Conservation (phyloP, 2,329 filamentous ascomycete genomes). For the Fusarium praegraminearum region DNA sequence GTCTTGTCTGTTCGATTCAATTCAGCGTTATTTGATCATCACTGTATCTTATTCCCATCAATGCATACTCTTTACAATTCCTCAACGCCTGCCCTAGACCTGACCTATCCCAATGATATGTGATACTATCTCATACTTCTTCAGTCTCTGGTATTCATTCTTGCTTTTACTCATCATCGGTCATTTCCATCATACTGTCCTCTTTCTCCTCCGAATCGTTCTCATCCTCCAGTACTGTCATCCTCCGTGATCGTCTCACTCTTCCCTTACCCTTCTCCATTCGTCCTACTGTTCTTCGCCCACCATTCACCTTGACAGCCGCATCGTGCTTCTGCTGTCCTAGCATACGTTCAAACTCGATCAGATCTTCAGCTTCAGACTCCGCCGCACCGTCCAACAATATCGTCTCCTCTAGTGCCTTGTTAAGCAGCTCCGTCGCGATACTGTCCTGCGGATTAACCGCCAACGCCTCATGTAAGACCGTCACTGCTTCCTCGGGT, state of each 20-base stretch:
- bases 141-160: not conserved
- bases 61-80: slow-evolving; percentile 18
- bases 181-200: slow-evolving; percentile 67
- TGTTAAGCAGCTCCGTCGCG: slow-evolving; percentile 80
- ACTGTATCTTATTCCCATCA: not conserved
- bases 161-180: slow-evolving; percentile 61
- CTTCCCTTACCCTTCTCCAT: slow-evolving; percentile 62
- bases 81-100: slow-evolving; percentile 30
- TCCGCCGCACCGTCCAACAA: slow-evolving; percentile 58
- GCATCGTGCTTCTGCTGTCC: slow-evolving; percentile 61
- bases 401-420: slow-evolving; percentile 74
- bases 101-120: slow-evolving; percentile 25
- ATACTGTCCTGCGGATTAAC: slow-evolving; percentile 84
- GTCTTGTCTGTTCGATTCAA: not conserved
- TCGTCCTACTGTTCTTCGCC: slow-evolving; percentile 38
- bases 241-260: slow-evolving; percentile 51
- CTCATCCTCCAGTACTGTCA: slow-evolving; percentile 51
- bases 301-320: slow-evolving; percentile 53
- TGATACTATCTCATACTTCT: slow-evolving; percentile 15
- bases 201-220: slow-evolving; percentile 55
- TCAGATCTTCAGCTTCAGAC: slow-evolving; percentile 61
- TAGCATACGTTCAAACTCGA: slow-evolving; percentile 66
- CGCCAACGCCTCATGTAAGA: slow-evolving; percentile 86
- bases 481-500: slow-evolving; percentile 80
- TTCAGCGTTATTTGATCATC: not conserved